phyloP scores from a whole-genome alignment of 2,329 filamentous ascomycete genomes.

The Ophiostoma piceae region DNA sequence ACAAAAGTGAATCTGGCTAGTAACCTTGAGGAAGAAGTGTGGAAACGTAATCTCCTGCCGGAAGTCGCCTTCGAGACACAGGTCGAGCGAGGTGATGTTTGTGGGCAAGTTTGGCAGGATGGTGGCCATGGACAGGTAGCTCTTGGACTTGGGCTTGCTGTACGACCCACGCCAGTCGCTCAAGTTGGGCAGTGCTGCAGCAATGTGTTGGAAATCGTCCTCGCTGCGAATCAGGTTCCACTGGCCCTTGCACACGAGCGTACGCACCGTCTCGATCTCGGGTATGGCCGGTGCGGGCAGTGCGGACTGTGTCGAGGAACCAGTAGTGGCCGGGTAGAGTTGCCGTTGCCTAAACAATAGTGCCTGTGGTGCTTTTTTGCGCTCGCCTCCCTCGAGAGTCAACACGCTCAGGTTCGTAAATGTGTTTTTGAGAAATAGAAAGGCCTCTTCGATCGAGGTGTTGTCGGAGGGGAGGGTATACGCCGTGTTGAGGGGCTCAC shows the following conservation, averaged over 20 bases:
- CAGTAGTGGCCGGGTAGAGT: not conserved
- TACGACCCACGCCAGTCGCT: slow-evolving; percentile 58
- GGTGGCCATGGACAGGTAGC: slow-evolving; percentile 62
- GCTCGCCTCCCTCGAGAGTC: slow-evolving; percentile 70
- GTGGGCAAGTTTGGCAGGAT: slow-evolving; percentile 55
- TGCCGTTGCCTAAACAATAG: slow-evolving; percentile 43
- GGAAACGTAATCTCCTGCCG: slow-evolving; percentile 58
- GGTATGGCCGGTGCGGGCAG: slow-evolving; percentile 29
- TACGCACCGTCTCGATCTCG: slow-evolving; percentile 52
- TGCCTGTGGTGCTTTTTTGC: slow-evolving; percentile 68
- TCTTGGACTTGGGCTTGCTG: slow-evolving; percentile 69
- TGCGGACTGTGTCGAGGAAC: not conserved
- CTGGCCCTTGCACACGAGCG: slow-evolving; percentile 66
- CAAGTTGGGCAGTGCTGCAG: slow-evolving; percentile 60
- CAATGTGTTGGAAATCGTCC: slow-evolving; percentile 58
- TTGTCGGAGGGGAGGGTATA: slow-evolving; percentile 60
- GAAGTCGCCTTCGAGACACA: slow-evolving; percentile 68
- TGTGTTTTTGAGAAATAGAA: slow-evolving; percentile 54
- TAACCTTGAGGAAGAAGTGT: slow-evolving; percentile 56
- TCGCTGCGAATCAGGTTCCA: slow-evolving; percentile 68
- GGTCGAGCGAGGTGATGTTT: slow-evolving; percentile 57
- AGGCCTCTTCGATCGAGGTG: slow-evolving; percentile 64
- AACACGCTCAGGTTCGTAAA: slow-evolving; percentile 60
- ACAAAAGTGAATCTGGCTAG: slow-evolving; percentile 60
- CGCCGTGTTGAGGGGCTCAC: slow-evolving; percentile 52